These are phyloP conservation scores for Laetiporus sulphureus DNA, from an alignment of 1,284 basidiomycete genomes.

Conservation along the genomic window DNA sequence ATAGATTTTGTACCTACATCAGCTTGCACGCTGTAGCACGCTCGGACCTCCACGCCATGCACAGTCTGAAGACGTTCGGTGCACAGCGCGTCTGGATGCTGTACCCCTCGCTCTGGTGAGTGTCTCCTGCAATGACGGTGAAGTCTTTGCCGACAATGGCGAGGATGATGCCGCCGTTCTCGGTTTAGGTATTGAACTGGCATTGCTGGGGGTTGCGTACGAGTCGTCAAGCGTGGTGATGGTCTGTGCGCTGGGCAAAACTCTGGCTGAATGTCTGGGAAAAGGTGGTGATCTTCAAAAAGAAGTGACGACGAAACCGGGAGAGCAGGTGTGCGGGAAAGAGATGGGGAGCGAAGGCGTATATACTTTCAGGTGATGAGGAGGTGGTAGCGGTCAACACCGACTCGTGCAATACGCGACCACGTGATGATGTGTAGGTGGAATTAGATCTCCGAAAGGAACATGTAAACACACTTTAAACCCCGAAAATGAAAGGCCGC, in stretches of 20 bases:
- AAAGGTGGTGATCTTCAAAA: constrained; percentile 7
- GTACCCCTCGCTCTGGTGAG: constrained; percentile 90
- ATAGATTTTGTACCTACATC: constrained; percentile 63
- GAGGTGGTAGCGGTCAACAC: no score
- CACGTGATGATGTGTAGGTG: no score
- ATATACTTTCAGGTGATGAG: constrained; percentile 19
- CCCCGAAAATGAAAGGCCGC: no score
- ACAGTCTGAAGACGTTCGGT: constrained; percentile 86
- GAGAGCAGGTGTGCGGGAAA: no score
- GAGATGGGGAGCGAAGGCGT: constrained; percentile 11
- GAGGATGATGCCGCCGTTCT: constrained; percentile 92
- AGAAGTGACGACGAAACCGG: constrained; percentile 7
- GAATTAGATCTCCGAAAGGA: no score
- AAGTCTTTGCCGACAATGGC: constrained; percentile 92
- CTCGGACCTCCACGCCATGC: constrained; percentile 25
- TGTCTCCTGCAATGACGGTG: constrained; percentile 90
- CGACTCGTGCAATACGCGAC: no score
- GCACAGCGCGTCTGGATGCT: constrained; percentile 94
- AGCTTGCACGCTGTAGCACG: constrained; percentile 8
- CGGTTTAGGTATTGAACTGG: constrained; percentile 81
- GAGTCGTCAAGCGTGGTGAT: constrained; percentile 31
- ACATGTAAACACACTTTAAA: no score
- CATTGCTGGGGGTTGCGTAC: constrained; percentile 44
- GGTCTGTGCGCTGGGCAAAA: no score
- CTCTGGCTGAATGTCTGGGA: constrained; percentile 6